Conservation (phyloP, 495 filamentous ascomycete species). For the Aspergillus funiculosus region DNA sequence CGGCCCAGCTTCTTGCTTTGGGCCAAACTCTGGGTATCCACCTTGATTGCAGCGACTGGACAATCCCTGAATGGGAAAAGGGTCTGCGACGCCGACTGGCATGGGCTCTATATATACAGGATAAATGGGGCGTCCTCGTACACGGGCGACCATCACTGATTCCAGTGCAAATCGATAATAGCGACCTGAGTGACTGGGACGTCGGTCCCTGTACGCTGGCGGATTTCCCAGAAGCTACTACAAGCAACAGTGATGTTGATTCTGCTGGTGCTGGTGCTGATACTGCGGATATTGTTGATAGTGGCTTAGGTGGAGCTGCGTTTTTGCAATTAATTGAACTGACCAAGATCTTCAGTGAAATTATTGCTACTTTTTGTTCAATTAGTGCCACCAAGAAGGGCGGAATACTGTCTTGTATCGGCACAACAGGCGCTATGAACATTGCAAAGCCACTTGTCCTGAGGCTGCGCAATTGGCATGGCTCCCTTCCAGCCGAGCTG, state of each 20-base stretch:
- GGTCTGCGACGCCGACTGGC: slow-evolving; percentile 73
- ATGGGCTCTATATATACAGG: slow-evolving; percentile 84
- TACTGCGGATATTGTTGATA: slow-evolving; percentile 42
- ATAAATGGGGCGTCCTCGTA: slow-evolving; percentile 81
- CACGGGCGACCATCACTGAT: slow-evolving; percentile 81
- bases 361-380: slow-evolving; percentile 76
- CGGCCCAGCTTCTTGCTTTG: slow-evolving; percentile 55
- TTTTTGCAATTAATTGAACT: slow-evolving; percentile 67
- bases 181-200: slow-evolving; percentile 45
- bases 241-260: slow-evolving; percentile 51
- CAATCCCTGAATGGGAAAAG: slow-evolving; percentile 75
- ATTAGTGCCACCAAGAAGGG: slow-evolving; percentile 43
- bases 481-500: slow-evolving; percentile 53
- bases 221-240: slow-evolving; percentile 59
- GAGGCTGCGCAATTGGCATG: slow-evolving; percentile 77
- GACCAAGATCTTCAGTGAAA: slow-evolving; percentile 69
- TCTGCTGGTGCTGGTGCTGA: slow-evolving; percentile 49
- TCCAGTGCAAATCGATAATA: slow-evolving; percentile 51
- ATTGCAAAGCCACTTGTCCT: slow-evolving; percentile 79
- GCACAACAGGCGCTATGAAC: slow-evolving; percentile 50
- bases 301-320: slow-evolving; percentile 50
- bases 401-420: slow-evolving; percentile 22
- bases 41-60: slow-evolving; percentile 72
- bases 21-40: slow-evolving; percentile 79
- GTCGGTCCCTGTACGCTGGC: slow-evolving; percentile 9